A percentile compares a stretch with the other conserved stretches of the same genome.
phyloP scores from a whole-genome alignment of 345 rosid genomes.

The Eutrema yunnanense region DNA sequence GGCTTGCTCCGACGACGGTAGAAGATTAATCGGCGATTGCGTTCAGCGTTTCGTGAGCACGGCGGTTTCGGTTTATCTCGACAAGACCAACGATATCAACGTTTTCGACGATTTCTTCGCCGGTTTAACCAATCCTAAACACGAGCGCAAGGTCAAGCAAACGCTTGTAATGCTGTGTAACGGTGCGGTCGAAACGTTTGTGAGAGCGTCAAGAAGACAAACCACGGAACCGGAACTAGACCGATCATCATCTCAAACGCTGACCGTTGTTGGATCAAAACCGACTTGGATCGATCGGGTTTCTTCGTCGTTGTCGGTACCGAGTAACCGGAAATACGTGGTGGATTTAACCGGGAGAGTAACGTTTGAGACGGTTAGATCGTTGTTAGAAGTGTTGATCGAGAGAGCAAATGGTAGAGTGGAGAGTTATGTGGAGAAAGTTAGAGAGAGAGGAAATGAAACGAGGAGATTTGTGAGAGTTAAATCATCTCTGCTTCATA shows the following conservation, averaged over 20 bases:
- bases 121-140: constrained; percentile 73
- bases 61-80: constrained; percentile 76
- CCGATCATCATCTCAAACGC: neutral
- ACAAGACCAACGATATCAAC: constrained; percentile 60
- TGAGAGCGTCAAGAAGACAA: constrained; percentile 38
- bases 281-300: constrained; percentile 49
- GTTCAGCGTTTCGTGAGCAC: constrained; percentile 70
- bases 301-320: constrained; percentile 54
- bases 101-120: constrained; percentile 56
- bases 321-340: constrained; percentile 60
- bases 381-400: constrained; percentile 49
- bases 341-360: constrained; percentile 67
- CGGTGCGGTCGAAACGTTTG: constrained; percentile 56
- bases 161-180: constrained; percentile 54
- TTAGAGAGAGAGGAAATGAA: constrained; percentile 39
- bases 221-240: constrained; percentile 3
- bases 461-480: constrained; percentile 43
- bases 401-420: constrained; percentile 46
- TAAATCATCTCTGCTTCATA: constrained; percentile 45
- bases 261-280: constrained; percentile 22
- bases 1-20: constrained; percentile 41
- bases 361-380: constrained; percentile 65
- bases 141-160: constrained; percentile 42
- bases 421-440: constrained; percentile 35
- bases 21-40: constrained; percentile 58